These are phyloP conservation scores for Ziziphus jujuba DNA, from an alignment of 306 rosid species.

Conservation along the genomic window DNA sequence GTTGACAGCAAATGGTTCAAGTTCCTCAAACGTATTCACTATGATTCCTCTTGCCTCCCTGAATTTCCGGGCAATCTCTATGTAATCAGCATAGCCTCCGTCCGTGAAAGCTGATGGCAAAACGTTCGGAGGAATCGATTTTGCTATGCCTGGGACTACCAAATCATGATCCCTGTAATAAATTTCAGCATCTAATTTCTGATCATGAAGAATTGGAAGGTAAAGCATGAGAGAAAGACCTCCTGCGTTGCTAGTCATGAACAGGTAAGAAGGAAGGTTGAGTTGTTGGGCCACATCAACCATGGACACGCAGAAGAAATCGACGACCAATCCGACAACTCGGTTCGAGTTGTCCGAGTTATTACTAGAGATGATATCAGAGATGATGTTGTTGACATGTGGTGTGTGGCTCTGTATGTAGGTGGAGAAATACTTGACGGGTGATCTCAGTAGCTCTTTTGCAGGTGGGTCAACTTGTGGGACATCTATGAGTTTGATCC, in stretches of 20 bases:
- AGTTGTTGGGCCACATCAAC: constrained; percentile 48
- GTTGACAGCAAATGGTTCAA: constrained; percentile 39
- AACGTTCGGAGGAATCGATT: constrained; percentile 38
- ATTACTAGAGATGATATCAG: constrained; percentile 12
- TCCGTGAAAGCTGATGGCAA: constrained; percentile 38
- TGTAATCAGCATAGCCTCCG: constrained; percentile 42
- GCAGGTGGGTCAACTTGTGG: constrained; percentile 42
- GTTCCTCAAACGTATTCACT: constrained; percentile 46
- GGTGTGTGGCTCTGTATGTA: constrained; percentile 23
- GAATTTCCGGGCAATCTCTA: constrained; percentile 36
- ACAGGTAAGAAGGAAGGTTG: constrained; percentile 47
- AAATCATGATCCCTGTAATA: constrained; percentile 28
- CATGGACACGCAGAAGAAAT: constrained; percentile 49
- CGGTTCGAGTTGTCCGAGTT: constrained; percentile 14
- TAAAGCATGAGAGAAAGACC: constrained; percentile 35
- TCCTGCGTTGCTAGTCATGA: constrained; percentile 41
- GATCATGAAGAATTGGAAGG: constrained; percentile 25
- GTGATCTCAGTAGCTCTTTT: constrained; percentile 19
- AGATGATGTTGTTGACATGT: constrained; percentile 15
- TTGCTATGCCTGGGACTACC: constrained; percentile 41
- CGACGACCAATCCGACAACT: constrained; percentile 44
- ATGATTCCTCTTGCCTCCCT: constrained; percentile 50
- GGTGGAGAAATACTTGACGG: constrained; percentile 8
- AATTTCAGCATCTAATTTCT: constrained; percentile 17
- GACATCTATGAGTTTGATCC: constrained; percentile 41